Evolutionary conservation across 768 basidiomycete genomes (phyloP).

Genomic region (Hericium coralloides): DNA sequence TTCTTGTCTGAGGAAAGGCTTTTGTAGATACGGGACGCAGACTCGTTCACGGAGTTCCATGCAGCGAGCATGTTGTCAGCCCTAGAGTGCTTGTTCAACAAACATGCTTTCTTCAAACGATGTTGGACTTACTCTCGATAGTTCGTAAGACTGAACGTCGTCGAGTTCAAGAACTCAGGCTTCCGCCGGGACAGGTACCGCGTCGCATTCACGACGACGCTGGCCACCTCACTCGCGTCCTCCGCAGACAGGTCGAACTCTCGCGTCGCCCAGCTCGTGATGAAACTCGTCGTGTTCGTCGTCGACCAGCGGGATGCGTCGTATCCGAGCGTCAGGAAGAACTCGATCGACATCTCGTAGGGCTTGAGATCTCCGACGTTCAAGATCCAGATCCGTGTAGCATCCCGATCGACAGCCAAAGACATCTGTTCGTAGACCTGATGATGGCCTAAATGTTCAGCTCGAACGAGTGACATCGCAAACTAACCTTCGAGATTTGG

Average conservation of each 20-base stretch:
- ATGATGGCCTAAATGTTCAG: not conserved
- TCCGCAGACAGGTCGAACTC: conserved; percentile 44
- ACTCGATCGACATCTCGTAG: conserved; percentile 62
- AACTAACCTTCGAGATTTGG: conserved; percentile 41
- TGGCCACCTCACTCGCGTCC: conserved; percentile 34
- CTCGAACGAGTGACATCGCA: not conserved
- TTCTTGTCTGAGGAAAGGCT: conserved; percentile 35
- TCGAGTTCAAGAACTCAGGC: conserved; percentile 54
- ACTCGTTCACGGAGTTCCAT: conserved; percentile 39
- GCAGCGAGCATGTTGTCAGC: conserved; percentile 45
- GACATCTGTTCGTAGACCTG: conserved; percentile 64
- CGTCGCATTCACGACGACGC: conserved; percentile 48
- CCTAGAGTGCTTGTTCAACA: conserved; percentile 22
- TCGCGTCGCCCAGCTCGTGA: conserved; percentile 50
- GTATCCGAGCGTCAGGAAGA: conserved; percentile 57
- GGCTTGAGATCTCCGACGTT: conserved; percentile 75
- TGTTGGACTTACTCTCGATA: conserved; percentile 51
- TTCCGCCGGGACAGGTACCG: conserved; percentile 52
- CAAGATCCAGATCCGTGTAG: conserved; percentile 56
- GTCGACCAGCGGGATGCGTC: conserved; percentile 49
- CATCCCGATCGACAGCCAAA: conserved; percentile 48
- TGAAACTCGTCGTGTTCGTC: conserved; percentile 43
- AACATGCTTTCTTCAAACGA: not conserved
- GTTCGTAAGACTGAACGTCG: conserved; percentile 53
- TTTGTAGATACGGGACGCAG: conserved; percentile 48